Evolutionary conservation across 768 basidiomycete species (phyloP).

Genomic region (Boletus reticuloceps): DNA sequence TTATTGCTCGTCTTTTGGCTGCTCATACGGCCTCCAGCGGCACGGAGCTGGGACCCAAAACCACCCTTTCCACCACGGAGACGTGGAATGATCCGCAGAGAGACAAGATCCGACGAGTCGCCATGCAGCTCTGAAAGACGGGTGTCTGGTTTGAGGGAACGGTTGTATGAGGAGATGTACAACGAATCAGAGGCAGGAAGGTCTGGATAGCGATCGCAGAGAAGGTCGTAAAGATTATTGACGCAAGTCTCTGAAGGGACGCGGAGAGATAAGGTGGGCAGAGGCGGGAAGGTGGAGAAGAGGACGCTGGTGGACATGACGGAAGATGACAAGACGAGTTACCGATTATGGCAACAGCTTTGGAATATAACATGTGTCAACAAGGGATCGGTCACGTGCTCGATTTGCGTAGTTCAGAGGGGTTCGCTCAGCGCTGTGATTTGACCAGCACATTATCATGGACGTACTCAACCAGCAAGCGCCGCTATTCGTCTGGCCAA

Average conservation of each 20-base stretch:
- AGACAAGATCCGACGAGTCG: slow-evolving; percentile 43
- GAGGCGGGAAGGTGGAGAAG: slow-evolving; percentile 60
- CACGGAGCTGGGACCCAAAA: slow-evolving; percentile 93
- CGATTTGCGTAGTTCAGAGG: not conserved
- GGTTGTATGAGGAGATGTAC: slow-evolving; percentile 39
- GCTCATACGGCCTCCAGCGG: slow-evolving; percentile 97
- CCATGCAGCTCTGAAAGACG: slow-evolving; percentile 37
- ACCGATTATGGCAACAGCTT: slow-evolving; percentile 14
- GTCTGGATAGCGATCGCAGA: slow-evolving; percentile 46
- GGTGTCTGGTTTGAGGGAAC: slow-evolving; percentile 29
- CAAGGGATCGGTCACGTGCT: slow-evolving; percentile 1
- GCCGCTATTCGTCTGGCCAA: slow-evolving; percentile 56
- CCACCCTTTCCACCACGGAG: slow-evolving; percentile 94
- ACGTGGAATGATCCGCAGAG: slow-evolving; percentile 69
- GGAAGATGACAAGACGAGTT: slow-evolving; percentile 3
- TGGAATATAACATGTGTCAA: slow-evolving; percentile 19
- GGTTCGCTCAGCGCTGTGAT: not conserved
- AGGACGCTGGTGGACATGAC: slow-evolving; percentile 52
- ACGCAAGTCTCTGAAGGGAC: slow-evolving; percentile 42
- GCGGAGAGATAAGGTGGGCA: slow-evolving; percentile 51
- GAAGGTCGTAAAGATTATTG: slow-evolving; percentile 39
- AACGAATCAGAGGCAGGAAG: slow-evolving; percentile 44
- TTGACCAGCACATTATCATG: slow-evolving; percentile 3
- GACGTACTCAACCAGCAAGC: slow-evolving; percentile 15
- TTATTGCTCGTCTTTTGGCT: slow-evolving; percentile 94